phyloP scores from a whole-genome alignment of 768 basidiomycete species.

The Neoboletus subvelutipes region DNA sequence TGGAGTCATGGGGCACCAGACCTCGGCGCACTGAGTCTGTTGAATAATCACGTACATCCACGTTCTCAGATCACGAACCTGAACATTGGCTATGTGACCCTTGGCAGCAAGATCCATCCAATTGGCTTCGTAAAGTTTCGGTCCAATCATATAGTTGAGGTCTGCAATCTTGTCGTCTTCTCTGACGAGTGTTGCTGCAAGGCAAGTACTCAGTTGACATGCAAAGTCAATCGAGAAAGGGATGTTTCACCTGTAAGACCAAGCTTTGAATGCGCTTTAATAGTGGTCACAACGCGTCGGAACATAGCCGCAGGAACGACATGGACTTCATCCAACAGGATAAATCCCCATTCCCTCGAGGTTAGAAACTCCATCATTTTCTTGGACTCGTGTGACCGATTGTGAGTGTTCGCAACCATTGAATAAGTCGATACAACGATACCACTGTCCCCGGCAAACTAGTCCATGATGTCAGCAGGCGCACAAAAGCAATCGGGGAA shows the following conservation, averaged over 20 bases:
- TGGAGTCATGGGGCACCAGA: slow-evolving; percentile 99
- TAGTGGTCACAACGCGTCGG: slow-evolving; percentile 93
- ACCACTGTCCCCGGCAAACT: slow-evolving; percentile 97
- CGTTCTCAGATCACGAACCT: slow-evolving; percentile 52
- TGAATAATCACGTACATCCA: not conserved
- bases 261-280: slow-evolving; percentile 98
- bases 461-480: slow-evolving; percentile 10
- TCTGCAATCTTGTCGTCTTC: slow-evolving; percentile 99
- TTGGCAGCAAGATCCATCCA: slow-evolving; percentile 99
- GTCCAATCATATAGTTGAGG: slow-evolving; percentile 98
- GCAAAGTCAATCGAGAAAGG: not conserved
- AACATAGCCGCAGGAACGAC: slow-evolving; percentile 99
- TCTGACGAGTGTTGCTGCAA: slow-evolving; percentile 89
- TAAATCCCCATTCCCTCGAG: slow-evolving; percentile 99
- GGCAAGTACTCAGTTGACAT: slow-evolving; percentile 2
- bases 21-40: slow-evolving; percentile 84
- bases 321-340: slow-evolving; percentile 96
- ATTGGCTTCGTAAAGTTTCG: slow-evolving; percentile 98
- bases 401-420: slow-evolving; percentile 98
- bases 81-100: slow-evolving; percentile 99
- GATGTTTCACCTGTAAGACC: slow-evolving; percentile 79
- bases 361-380: slow-evolving; percentile 99
- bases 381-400: slow-evolving; percentile 97
- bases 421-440: slow-evolving; percentile 99
- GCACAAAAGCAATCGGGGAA: not conserved